phyloP scores from a whole-genome alignment of 139 green algal species.

The Microglena sp. region DNA sequence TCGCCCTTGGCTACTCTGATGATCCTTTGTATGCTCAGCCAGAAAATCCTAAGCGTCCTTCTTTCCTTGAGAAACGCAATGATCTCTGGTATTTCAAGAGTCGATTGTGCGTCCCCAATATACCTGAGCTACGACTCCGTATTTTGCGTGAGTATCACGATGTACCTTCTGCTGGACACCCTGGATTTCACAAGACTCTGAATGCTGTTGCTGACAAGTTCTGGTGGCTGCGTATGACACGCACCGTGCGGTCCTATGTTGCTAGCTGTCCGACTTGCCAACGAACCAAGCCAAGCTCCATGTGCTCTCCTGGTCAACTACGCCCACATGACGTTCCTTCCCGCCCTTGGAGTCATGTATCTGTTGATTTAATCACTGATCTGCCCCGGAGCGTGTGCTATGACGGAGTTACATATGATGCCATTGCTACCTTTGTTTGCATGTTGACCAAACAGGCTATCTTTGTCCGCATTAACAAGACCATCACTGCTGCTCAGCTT shows the following conservation, averaged over 20 bases:
- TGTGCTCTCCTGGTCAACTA: conserved; percentile 22
- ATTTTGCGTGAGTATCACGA: conserved; percentile 5
- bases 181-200: conserved; percentile 16
- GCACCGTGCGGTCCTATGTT: conserved; percentile 20
- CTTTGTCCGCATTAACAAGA: conserved; percentile 24
- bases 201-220: not conserved
- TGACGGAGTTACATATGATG: conserved; percentile 14
- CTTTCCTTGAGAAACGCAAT: not conserved
- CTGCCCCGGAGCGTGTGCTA: conserved; percentile 22
- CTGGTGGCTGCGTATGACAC: conserved; percentile 22
- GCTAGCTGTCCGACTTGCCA: conserved; percentile 27
- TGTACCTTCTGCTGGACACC: conserved; percentile 5
- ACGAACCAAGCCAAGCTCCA: conserved; percentile 15
- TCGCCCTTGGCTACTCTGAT: not conserved
- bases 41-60: conserved; percentile 3
- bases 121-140: not conserved
- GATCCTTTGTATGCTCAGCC: conserved; percentile 2
- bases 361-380: conserved; percentile 49
- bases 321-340: conserved; percentile 27
- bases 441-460: conserved; percentile 41
- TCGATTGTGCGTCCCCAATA: not conserved
- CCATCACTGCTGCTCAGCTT: conserved; percentile 16
- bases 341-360: conserved; percentile 28
- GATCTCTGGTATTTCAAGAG: conserved; percentile 4
- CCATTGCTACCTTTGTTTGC: conserved; percentile 47